Percentiles rank a stretch among this genome's conserved stretches.
These are phyloP conservation scores for Ceratobasidium papillatum DNA, from an alignment of 1,284 basidiomycete species.

Conservation along the genomic window DNA sequence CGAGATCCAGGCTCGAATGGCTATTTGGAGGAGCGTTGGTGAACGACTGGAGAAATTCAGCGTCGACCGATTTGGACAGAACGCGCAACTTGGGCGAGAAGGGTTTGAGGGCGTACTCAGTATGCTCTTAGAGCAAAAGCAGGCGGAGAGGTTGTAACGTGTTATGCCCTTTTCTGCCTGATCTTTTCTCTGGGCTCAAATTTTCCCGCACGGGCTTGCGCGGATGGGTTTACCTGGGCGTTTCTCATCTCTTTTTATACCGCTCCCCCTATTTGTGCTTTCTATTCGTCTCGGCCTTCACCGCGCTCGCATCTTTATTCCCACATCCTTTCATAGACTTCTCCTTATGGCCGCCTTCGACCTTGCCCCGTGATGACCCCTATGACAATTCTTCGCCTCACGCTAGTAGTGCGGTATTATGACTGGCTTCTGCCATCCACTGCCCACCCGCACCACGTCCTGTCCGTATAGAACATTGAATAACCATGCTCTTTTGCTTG, in stretches of 20 bases:
- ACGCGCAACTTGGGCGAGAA: conserved; percentile 83
- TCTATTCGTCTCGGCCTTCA: not conserved
- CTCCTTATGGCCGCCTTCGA: not conserved
- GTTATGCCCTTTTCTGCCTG: conserved; percentile 5
- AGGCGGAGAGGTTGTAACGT: conserved; percentile 45
- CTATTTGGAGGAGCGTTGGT: conserved; percentile 78
- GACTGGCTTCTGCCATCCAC: conserved; percentile 15
- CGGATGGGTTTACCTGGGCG: conserved; percentile 29
- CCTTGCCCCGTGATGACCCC: conserved; percentile 4
- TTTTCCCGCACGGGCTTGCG: conserved; percentile 23
- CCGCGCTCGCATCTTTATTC: conserved; percentile 32
- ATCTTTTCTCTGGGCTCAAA: conserved; percentile 4
- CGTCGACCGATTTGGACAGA: conserved; percentile 85
- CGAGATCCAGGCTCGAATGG: conserved; percentile 80
- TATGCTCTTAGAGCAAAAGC: conserved; percentile 70
- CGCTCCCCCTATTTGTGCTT: not conserved
- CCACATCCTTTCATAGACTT: conserved; percentile 30
- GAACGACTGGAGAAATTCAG: conserved; percentile 84
- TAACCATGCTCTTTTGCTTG: conserved; percentile 2
- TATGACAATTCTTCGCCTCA: not conserved
- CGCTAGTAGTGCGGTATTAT: conserved; percentile 17
- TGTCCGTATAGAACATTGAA: conserved; percentile 28
- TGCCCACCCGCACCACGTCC: conserved; percentile 26
- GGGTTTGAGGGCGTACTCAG: conserved; percentile 88
- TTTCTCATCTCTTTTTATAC: conserved; percentile 14